Evolutionary conservation across 768 basidiomycete genomes (phyloP).

Genomic region (Agaricus sinodeliciosus): DNA sequence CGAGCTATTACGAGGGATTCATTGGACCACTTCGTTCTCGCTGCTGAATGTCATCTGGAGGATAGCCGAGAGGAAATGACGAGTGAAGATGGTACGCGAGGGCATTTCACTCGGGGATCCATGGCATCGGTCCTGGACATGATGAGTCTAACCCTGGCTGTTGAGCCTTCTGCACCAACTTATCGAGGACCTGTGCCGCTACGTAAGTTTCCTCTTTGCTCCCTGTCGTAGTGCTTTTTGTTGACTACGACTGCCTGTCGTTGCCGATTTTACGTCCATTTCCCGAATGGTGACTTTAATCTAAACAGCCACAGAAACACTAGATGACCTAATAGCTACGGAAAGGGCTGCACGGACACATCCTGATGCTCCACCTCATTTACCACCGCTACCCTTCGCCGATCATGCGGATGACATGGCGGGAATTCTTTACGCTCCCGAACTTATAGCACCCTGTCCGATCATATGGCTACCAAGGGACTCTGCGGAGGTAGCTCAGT

Average conservation of each 20-base stretch:
- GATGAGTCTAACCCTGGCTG: constrained; percentile 75
- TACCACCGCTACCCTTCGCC: constrained; percentile 61
- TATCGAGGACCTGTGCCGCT: constrained; percentile 59
- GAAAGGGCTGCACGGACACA: constrained; percentile 74
- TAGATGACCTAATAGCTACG: constrained; percentile 78
- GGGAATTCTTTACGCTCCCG: constrained; percentile 76
- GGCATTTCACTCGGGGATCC: constrained; percentile 53
- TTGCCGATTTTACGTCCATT: neutral
- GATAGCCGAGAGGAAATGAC: constrained; percentile 48
- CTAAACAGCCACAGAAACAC: constrained; percentile 57
- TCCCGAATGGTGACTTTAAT: neutral
- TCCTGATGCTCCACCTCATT: constrained; percentile 68
- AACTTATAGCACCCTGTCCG: constrained; percentile 69
- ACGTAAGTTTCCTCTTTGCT: constrained; percentile 36
- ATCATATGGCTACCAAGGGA: constrained; percentile 87
- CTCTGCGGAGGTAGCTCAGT: constrained; percentile 61
- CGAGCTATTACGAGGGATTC: constrained; percentile 53
- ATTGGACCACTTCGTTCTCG: constrained; percentile 42
- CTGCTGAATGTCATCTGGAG: constrained; percentile 34
- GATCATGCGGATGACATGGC: constrained; percentile 76
- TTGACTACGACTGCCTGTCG: neutral
- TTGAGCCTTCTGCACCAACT: constrained; percentile 55
- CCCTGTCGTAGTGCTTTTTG: neutral
- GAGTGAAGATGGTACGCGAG: constrained; percentile 34
- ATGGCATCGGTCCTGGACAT: constrained; percentile 81